These are phyloP conservation scores for Zoysia japonica DNA, from an alignment of 176 grass and related monocot genomes.

Conservation along the genomic window DNA sequence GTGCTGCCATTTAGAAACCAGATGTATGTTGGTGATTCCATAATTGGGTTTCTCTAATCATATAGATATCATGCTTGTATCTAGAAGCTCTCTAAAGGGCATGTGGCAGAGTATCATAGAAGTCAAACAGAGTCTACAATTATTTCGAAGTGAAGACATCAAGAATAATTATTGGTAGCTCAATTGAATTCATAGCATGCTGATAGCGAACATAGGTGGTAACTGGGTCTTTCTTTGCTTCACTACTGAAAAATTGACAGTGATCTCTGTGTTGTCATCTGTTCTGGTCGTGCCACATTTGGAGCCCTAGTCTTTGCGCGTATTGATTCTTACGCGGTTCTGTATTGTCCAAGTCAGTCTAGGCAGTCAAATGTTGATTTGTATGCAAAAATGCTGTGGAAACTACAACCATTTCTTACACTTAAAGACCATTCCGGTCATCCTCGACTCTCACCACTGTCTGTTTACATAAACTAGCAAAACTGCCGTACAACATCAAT, in stretches of 20 bases:
- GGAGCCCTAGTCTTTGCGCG: neutral
- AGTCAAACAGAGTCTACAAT: too few relatives aligned
- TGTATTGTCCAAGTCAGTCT: neutral
- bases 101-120: too few relatives aligned
- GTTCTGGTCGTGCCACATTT: constrained; percentile 13
- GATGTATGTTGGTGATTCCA: too few relatives aligned
- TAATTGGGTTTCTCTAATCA: too few relatives aligned
- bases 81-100: too few relatives aligned
- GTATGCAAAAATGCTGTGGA: neutral
- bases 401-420: neutral
- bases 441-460: neutral
- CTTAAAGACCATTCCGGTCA: constrained; percentile 5
- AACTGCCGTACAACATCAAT: neutral
- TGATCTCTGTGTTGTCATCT: neutral
- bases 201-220: neutral
- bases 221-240: neutral
- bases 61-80: too few relatives aligned
- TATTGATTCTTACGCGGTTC: neutral
- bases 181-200: neutral
- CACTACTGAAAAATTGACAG: neutral
- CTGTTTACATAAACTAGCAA: neutral
- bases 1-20: too few relatives aligned
- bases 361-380: neutral
- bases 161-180: neutral
- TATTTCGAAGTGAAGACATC: neutral